Evolutionary conservation across 257 asterid species (phyloP), one percentile per base, ranked within the genome.

Genomic region (Ilex aquifolium): DNA sequence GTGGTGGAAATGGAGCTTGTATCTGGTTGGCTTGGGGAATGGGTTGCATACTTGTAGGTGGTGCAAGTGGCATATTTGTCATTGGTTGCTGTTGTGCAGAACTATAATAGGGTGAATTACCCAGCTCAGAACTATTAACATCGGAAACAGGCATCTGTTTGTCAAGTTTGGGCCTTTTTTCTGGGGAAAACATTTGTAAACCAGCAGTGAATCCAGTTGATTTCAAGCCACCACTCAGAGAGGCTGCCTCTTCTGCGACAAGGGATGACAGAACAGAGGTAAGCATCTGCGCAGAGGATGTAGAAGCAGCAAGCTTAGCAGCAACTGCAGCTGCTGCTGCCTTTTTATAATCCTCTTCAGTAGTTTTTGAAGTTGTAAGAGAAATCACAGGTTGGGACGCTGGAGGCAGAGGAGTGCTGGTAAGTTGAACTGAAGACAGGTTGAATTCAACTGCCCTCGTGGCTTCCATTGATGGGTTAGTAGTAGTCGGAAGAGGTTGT

Each of bases 241-340:
- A 79, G 13, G 95, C 96, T 53, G 84, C 95, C 76, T 93, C 97
- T 78, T 93, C 96, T 0, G 97, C 97, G 17, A 83, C 97, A 46
- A 93, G 91, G 55, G 95, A 85, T 30, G 97, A 90, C 56, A 93
- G 87, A 5, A 90, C 83, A 16, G 97, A 85, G 3, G 95, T 82
- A 32, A 93, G 83, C 99, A 93, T 85, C 73, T 93, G 96, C 0
- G 97, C 97, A 1, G 99, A 90, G 61, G 99, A 87, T 31, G 95
- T 71, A 13, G 96, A 89, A 15, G 95, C 91, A 31, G 96, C 71
- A 5, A 93, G 86, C 80, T 93, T 87, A 66, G 97, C 99, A 59
- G 94, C 99, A 10, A 93, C 89, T 10, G 95, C 95, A 16, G 99
- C 97, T 3, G 95, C 99, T 0, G 90, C 68, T 10, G 97, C 88